These are phyloP conservation scores for Litsea cubeba DNA, from an alignment of 164 flowering plant species.

Conservation along the genomic window DNA sequence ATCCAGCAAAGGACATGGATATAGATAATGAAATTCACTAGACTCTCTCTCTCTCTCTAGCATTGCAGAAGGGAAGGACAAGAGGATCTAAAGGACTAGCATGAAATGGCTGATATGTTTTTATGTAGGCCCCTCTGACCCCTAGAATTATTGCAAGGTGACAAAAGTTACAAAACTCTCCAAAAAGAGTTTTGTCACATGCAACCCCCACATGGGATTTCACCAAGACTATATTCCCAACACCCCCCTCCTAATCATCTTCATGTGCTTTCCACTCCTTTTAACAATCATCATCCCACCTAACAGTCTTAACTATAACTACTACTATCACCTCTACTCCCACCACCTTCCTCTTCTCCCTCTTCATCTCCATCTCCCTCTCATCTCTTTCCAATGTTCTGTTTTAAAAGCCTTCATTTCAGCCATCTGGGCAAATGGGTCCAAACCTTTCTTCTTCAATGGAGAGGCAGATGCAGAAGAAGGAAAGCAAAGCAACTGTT, in stretches of 20 bases:
- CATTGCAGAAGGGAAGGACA: neutral
- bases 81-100: neutral
- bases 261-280: slow-evolving; percentile 4
- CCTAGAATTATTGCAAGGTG: slow-evolving; percentile 28
- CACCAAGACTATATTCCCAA: slow-evolving; percentile 19
- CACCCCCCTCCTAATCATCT: slow-evolving; percentile 11
- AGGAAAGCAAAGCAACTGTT: slow-evolving; percentile 21
- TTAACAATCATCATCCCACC: slow-evolving; percentile 7
- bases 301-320: neutral
- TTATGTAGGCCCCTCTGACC: slow-evolving; percentile 6
- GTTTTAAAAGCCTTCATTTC: slow-evolving; percentile 19
- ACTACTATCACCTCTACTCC: neutral
- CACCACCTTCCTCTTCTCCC: neutral
- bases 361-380: slow-evolving; percentile 2
- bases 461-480: slow-evolving; percentile 11
- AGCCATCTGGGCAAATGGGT: slow-evolving; percentile 18
- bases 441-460: slow-evolving; percentile 13
- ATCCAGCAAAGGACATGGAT: neutral
- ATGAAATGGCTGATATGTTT: neutral
- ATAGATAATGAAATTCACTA: neutral
- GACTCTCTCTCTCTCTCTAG: neutral
- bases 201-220: slow-evolving; percentile 16
- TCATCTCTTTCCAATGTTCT: slow-evolving; percentile 16
- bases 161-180: slow-evolving; percentile 12
- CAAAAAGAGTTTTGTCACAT: slow-evolving; percentile 15